These are phyloP conservation scores for Madurella mycetomatis DNA, from an alignment of 2,329 filamentous ascomycete genomes.

Conservation along the genomic window DNA sequence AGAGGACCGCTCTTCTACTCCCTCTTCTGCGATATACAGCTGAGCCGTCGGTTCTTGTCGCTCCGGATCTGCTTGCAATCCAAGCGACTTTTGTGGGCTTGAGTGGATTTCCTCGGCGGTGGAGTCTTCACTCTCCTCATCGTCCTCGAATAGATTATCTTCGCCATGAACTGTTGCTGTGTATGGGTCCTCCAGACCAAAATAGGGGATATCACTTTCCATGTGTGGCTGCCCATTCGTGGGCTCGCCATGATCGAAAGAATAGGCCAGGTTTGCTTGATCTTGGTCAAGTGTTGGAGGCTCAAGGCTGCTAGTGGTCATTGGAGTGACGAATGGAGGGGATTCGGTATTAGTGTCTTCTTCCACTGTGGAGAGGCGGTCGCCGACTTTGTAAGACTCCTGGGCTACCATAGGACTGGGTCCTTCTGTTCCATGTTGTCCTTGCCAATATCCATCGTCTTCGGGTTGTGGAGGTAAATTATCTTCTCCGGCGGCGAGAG, in stretches of 20 bases:
- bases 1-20: background rate
- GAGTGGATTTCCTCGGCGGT: background rate
- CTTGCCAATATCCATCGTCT: too few species aligned
- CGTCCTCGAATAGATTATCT: conserved; percentile 32
- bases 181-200: conserved; percentile 25
- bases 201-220: background rate
- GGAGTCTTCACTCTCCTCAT: conserved; percentile 9
- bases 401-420: too few species aligned
- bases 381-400: background rate
- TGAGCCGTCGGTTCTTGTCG: background rate
- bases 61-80: background rate
- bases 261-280: background rate
- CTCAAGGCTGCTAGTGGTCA: conserved; percentile 12
- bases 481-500: too few species aligned
- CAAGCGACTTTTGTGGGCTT: background rate
- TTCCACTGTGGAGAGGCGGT: background rate
- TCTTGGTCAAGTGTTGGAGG: conserved; percentile 1
- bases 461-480: background rate
- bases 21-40: too few species aligned
- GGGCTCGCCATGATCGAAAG: background rate
- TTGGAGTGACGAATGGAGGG: conserved; percentile 21
- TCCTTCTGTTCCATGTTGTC: background rate
- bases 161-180: conserved; percentile 34
- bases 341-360: conserved; percentile 17
- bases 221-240: background rate